phyloP scores from a whole-genome alignment of 2,329 filamentous ascomycete species.

The Dactylellina haptotyla region DNA sequence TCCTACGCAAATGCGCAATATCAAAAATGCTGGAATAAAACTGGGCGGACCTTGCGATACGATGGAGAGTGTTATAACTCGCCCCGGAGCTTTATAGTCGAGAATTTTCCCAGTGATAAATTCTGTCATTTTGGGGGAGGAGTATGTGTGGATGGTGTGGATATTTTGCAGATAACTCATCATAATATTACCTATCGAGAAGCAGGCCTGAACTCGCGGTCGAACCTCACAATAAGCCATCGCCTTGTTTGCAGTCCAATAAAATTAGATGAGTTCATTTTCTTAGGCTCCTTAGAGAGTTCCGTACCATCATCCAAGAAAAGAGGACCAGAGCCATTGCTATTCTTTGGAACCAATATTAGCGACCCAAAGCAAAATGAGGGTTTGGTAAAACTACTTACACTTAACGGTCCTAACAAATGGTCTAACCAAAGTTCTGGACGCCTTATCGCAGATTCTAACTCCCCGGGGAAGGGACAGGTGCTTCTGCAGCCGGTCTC shows the following conservation, averaged over 20 bases:
- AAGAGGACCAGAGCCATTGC: no score
- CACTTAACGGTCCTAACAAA: constrained; percentile 7
- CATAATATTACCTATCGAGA: not conserved
- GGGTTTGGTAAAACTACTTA: no score
- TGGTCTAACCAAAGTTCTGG: constrained; percentile 3
- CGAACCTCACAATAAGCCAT: not conserved
- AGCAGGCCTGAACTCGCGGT: constrained; percentile 3
- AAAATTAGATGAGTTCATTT: not conserved
- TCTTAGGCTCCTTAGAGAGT: no score
- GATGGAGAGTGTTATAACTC: not conserved
- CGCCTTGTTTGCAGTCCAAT: not conserved
- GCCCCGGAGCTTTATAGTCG: not conserved
- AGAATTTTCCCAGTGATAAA: not conserved
- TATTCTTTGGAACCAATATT: no score
- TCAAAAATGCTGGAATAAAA: constrained; percentile 2
- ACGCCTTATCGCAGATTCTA: not conserved
- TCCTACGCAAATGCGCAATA: not conserved
- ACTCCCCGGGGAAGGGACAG: not conserved
- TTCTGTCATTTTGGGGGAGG: not conserved
- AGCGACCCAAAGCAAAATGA: no score
- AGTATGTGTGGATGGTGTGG: not conserved
- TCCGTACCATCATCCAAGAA: no score
- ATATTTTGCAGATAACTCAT: not conserved
- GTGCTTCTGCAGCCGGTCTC: not conserved
- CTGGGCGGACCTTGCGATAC: not conserved